phyloP scores from a whole-genome alignment of 495 filamentous ascomycete species.

The Trichoderma gamsii region DNA sequence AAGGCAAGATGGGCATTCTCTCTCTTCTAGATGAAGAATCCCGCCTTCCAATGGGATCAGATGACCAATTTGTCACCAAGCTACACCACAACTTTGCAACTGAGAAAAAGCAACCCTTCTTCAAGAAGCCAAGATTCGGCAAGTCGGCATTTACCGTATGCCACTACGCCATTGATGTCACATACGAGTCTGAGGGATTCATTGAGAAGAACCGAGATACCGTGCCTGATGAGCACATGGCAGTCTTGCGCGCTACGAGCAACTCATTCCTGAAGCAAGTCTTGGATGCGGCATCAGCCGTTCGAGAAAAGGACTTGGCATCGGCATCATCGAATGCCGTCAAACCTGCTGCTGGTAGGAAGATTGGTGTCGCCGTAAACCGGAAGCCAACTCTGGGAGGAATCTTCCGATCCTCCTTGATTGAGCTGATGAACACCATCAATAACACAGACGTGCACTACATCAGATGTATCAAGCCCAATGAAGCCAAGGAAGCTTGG shows the following conservation, averaged over 20 bases:
- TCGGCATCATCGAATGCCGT: slow-evolving; percentile 59
- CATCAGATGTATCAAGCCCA: slow-evolving; percentile 98
- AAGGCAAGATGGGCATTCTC: slow-evolving; percentile 90
- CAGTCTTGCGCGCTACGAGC: slow-evolving; percentile 74
- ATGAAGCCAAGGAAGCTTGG: slow-evolving; percentile 95
- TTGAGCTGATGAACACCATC: slow-evolving; percentile 96
- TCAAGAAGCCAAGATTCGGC: slow-evolving; percentile 96
- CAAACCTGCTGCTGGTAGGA: slow-evolving; percentile 67
- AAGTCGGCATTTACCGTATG: slow-evolving; percentile 98
- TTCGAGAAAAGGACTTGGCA: slow-evolving; percentile 79
- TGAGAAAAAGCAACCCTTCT: slow-evolving; percentile 85
- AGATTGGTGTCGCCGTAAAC: slow-evolving; percentile 84
- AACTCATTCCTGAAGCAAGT: slow-evolving; percentile 84
- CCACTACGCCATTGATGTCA: slow-evolving; percentile 97
- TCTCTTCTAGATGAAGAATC: slow-evolving; percentile 95
- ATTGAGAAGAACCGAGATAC: slow-evolving; percentile 99
- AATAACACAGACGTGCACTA: slow-evolving; percentile 98
- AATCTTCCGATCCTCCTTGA: slow-evolving; percentile 97
- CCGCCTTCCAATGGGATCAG: slow-evolving; percentile 90
- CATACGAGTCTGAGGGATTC: slow-evolving; percentile 99
- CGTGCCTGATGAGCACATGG: slow-evolving; percentile 96
- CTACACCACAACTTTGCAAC: slow-evolving; percentile 88
- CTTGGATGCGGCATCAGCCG: slow-evolving; percentile 73
- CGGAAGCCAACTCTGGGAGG: slow-evolving; percentile 95
- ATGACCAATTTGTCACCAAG: slow-evolving; percentile 96